phyloP scores from a whole-genome alignment of 164 flowering plant species.

The Vitis cinerea region DNA sequence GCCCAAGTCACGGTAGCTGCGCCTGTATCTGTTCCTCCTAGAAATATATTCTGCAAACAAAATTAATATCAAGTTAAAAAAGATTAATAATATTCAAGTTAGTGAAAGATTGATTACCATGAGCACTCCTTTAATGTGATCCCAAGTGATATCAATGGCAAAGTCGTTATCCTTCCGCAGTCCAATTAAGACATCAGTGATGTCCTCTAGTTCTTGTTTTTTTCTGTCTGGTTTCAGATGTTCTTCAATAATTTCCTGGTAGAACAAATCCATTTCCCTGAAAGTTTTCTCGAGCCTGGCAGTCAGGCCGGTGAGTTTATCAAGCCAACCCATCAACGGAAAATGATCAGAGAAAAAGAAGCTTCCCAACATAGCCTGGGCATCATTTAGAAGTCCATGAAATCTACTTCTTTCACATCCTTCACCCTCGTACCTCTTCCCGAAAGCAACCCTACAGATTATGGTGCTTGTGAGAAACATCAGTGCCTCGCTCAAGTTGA shows the following conservation, averaged over 20 bases:
- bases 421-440: conserved; percentile 8
- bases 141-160: conserved; percentile 13
- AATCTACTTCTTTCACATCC: conserved; percentile 3
- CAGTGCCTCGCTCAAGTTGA: conserved; percentile 16
- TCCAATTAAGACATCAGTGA: conserved; percentile 13
- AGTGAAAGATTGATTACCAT: conserved; percentile 9
- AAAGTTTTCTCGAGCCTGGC: conserved; percentile 12
- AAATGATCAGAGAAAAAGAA: conserved; percentile 10
- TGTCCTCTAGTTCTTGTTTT: conserved; percentile 10
- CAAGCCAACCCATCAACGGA: conserved; percentile 16
- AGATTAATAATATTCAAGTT: too few relatives aligned
- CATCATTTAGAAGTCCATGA: conserved; percentile 4
- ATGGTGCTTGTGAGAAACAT: conserved; percentile 14
- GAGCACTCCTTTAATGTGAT: conserved; percentile 22
- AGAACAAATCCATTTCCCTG: conserved; percentile 1
- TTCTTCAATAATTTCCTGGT: conserved; percentile 18
- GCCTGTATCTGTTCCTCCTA: too few relatives aligned
- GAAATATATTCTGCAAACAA: neutral
- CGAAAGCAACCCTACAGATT: conserved; percentile 20
- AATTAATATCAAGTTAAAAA: too few relatives aligned
- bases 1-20: too few relatives aligned
- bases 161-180: conserved; percentile 3
- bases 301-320: conserved; percentile 10
- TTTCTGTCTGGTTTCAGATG: conserved; percentile 9
- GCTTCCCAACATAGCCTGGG: conserved; percentile 5